Evolutionary conservation across 2,329 filamentous ascomycete genomes (phyloP), one percentile per base, ranked within the genome.

Genomic region (Ascochyta rabiei): DNA sequence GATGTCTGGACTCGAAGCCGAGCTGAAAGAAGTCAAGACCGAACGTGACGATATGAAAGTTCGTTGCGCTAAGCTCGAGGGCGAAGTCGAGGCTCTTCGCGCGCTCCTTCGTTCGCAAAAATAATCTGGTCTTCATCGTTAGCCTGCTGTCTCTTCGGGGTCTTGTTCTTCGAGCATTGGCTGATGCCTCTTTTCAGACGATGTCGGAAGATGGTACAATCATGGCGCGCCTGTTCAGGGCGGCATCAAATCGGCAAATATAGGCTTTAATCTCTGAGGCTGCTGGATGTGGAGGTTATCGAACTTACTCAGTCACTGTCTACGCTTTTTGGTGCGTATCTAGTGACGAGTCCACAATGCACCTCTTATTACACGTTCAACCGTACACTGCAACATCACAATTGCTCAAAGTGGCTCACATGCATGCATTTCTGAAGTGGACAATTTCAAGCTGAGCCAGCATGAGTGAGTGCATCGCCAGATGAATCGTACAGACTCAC

Each of bases 31-130:
- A 38, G 81, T 86, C 67, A 83, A 82, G 54, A 73, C 79, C 42
- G 87, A 90, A 67, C 76, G 86, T 16, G 87, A 90, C 63, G 85
- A 84, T 15, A 71, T 89, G 62, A 83, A 82, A 49, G 75, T 89
- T 48, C 80, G 82, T 56, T 80, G 89, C 55, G 86, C 86, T 9
- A 79, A 85, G 64, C 80, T 86, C 48, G 86, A 90, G 72, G 86
- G 86, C 3, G 86, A 90, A 75, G 80, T 83, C 1, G 81, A 84
- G 53, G 82, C 86, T 10, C 74, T 90, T 53, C 80, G 82, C 63
- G 81, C 80, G 57, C 60, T 76, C 18, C 62, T 76, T 80, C 72
- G 83, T 79, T 76, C 69, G 16, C 63, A 69, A 48, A 69, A 67
- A 48, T 73, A 64, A 38, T 13, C 42, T 46, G 59, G 37, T 51